A percentile compares a stretch with the other conserved stretches of the same genome.
Conservation (phyloP, 1,139 yeast genomes). For the Zygosaccharomyces sapae region DNA sequence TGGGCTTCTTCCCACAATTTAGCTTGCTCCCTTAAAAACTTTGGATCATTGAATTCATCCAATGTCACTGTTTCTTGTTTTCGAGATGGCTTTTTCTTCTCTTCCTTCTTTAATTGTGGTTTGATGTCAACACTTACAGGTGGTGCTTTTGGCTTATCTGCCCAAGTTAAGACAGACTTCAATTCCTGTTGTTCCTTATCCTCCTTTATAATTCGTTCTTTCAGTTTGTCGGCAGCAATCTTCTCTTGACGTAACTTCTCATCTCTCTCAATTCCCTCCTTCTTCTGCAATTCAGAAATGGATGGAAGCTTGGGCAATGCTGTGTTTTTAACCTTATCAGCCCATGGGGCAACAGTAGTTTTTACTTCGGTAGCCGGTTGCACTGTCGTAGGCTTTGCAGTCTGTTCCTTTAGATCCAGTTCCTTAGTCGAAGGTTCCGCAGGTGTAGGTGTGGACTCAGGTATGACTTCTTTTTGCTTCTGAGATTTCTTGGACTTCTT, state of each 20-base stretch:
- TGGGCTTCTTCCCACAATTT: slow-evolving; percentile 32
- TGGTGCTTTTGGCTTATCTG: slow-evolving; percentile 22
- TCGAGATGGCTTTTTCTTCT: slow-evolving; percentile 1
- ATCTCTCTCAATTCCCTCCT: slow-evolving; percentile 22
- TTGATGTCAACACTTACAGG: slow-evolving; percentile 22
- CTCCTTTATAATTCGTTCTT: slow-evolving; percentile 24
- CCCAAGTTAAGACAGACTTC: slow-evolving; percentile 33
- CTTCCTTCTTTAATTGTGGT: slow-evolving; percentile 16
- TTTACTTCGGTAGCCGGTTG: slow-evolving; percentile 6
- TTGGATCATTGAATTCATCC: slow-evolving; percentile 25
- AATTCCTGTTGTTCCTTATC: slow-evolving; percentile 22
- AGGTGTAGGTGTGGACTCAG: slow-evolving; percentile 1
- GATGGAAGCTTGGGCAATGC: slow-evolving; percentile 17
- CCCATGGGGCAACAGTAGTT: slow-evolving; percentile 43
- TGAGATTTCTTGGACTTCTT: slow-evolving; percentile 15
- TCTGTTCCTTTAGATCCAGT: slow-evolving; percentile 12
- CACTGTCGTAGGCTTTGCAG: slow-evolving; percentile 5
- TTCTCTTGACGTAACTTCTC: slow-evolving; percentile 21
- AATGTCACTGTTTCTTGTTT: slow-evolving; percentile 11
- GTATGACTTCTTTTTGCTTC: slow-evolving; percentile 15
- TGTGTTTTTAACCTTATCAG: slow-evolving; percentile 37
- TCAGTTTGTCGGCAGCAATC: slow-evolving; percentile 23
- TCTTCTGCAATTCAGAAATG: slow-evolving; percentile 22
- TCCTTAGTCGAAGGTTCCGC: slow-evolving; percentile 10
- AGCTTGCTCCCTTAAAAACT: slow-evolving; percentile 29